Base-by-base conservation (phyloP, 2,329 filamentous ascomycete species). In the Catunica adiposa region DNA sequence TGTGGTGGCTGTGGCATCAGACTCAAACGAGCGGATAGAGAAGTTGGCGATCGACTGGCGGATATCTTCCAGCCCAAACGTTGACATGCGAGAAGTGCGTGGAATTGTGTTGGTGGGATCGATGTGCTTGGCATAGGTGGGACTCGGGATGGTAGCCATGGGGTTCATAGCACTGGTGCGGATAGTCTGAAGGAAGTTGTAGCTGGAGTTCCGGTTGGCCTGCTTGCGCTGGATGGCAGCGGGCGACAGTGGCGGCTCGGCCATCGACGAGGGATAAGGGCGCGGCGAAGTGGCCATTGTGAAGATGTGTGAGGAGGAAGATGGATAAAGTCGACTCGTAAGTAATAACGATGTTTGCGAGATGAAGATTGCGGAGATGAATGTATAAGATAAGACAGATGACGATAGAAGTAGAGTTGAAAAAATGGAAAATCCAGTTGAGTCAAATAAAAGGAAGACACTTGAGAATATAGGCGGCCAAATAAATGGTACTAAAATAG, bases 1-100 rank as follows among this genome's bases (percentile, higher is more conserved):
- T 26, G 44, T 37, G 6, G 48, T 42, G 23, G 48, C 8, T 26
- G 47, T 40, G 5, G 57, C 52, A 25, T 58, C 56, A 6, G 56
- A 58, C 40, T 58, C 56, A n/a, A 42, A 58, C 3, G 57, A 58
- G 17, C 34, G 37, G 31, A 58, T 58, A n/a, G 57, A 58, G 31
- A 58, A 58, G 17, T 52, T 54, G 23, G 56, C 55, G 44, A 61
- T 59, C 14, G 59, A 61, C 38, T 59, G 53, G 55, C 60, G 56
- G 46, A 61, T 51, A 26, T 61, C 58, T 23, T 61, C 60, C 22
- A 60, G 50, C n/a, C 54, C 59, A 34, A 34, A 34, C 7, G 26
- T 51, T 5, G 57, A 58, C 23, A 58, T 56, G 15, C 57, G 57
- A 17, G 54, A 29, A 9, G 57, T 56, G 31, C 57, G 57, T 26